Evolutionary conservation across 352 stramenopile genomes (phyloP), one percentile per base, ranked within the genome.

Genomic region (Albugo laibachii): DNA sequence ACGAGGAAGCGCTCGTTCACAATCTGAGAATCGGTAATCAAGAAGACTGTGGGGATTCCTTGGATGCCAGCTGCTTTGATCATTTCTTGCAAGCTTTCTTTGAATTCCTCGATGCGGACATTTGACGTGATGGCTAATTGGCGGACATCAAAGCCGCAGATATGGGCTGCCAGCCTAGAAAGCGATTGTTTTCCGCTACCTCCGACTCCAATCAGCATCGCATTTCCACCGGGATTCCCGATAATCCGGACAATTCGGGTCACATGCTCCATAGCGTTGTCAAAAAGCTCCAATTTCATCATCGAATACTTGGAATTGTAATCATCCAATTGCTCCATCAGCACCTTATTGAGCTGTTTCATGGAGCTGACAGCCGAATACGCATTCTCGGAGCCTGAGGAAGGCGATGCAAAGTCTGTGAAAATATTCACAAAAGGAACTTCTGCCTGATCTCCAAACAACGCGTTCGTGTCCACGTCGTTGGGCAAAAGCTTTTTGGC

Each of bases 11-110:
- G 70, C 47, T 98, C 93, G 56, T 98, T 94, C 35, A 98, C 88
- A 58, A 98, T 98, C 63, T 98, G 93, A 35, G 92, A 95, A 63
- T 99, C 95, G 0, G 92, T 98, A 52, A 99, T 95, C 13, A 99
- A 64, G 55, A 98, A 98, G 14, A 98, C 80, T 18, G 96, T 80
- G 11, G 79, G 88, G 1, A 95, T 68, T 3, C 87, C 89, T 48
- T 97, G 92, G 16, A 97, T 82, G 39, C 91, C 91, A n/a, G 89
- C 81, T 15, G 87, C 61, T 56, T 96, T 95, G 60, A 97, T 98
- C 76, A 98, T 95, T 42, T 96, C 83, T 19, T 92, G 80, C 11
- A 98, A 68, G 51, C 92, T 91, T 58, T 98, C 94, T 54, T 98
- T 97, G 13, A 98, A 56, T 55, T 98, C 93, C 46, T 97, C 84